Percentiles rank a stretch among this genome's conserved stretches.
Conservation (phyloP, 208 protist species). For the Wallacemonas sp. region DNA sequence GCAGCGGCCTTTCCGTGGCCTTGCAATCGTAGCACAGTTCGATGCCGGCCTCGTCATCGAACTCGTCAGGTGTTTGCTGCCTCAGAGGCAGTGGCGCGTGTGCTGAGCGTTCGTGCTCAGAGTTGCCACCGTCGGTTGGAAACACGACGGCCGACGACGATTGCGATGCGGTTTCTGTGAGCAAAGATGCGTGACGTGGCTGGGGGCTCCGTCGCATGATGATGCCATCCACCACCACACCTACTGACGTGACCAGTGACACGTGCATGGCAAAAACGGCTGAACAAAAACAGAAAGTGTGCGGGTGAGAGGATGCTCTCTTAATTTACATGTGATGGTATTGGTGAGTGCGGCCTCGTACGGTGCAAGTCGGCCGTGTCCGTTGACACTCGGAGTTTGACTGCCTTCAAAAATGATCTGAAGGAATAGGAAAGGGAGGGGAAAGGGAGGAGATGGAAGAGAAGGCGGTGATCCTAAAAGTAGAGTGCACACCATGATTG, state of each 20-base stretch:
- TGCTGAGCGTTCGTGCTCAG: not conserved
- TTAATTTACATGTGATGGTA: too few relatives aligned
- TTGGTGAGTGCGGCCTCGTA: too few relatives aligned
- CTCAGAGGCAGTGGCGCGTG: not conserved
- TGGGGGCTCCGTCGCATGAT: conserved; percentile 29
- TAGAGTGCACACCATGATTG: not conserved
- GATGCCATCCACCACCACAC: conserved; percentile 40
- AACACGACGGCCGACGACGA: not conserved
- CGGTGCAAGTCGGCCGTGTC: too few relatives aligned
- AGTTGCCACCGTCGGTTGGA: not conserved
- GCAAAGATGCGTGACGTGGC: conserved; percentile 10
- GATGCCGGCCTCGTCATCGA: conserved; percentile 28
- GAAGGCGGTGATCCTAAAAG: not conserved
- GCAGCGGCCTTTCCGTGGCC: conserved; percentile 26
- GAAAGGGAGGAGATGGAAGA: not conserved
- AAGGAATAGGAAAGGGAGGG: not conserved
- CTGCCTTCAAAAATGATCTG: too few relatives aligned
- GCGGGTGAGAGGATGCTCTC: not conserved
- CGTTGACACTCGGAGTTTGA: too few relatives aligned
- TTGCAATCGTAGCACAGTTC: conserved; percentile 47
- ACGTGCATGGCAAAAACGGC: conserved; percentile 54
- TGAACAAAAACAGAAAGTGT: conserved; percentile 12
- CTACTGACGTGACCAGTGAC: conserved; percentile 38
- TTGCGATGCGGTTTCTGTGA: not conserved
- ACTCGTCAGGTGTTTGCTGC: not conserved